Conservation (phyloP, 768 basidiomycete genomes). For the Pleurotus eryngii region DNA sequence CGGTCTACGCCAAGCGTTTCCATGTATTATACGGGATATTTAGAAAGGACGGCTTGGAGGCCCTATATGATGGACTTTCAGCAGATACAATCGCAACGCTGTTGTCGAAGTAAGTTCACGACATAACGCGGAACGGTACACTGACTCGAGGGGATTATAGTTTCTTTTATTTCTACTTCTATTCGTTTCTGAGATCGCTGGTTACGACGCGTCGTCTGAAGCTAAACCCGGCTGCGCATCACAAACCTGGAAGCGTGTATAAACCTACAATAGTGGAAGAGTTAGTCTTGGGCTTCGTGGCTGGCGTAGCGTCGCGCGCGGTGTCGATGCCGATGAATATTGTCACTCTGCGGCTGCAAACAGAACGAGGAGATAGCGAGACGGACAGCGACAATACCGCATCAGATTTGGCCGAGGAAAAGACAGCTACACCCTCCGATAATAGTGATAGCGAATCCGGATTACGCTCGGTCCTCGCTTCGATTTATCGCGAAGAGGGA, state of each 20-base stretch:
- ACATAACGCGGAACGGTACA: not conserved
- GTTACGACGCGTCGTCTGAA: conserved; percentile 30
- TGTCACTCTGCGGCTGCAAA: conserved; percentile 53
- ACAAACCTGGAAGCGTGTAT: conserved; percentile 15
- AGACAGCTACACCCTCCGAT: conserved; percentile 5
- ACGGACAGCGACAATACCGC: not conserved
- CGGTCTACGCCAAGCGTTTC: conserved; percentile 28
- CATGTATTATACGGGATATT: conserved; percentile 35
- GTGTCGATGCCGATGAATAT: conserved; percentile 55
- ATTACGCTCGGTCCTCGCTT: conserved; percentile 29
- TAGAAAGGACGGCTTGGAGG: conserved; percentile 35
- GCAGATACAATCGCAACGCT: conserved; percentile 53
- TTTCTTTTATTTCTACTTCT: conserved; percentile 60
- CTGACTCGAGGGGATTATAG: conserved; percentile 21
- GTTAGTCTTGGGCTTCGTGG: conserved; percentile 50
- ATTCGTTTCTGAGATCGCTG: conserved; percentile 43
- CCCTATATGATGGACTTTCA: conserved; percentile 48
- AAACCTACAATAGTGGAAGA: conserved; percentile 45
- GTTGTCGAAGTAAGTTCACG: conserved; percentile 43
- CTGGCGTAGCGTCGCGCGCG: conserved; percentile 53
- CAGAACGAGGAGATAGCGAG: conserved; percentile 25
- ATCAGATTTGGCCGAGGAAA: conserved; percentile 9
- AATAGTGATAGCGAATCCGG: conserved; percentile 10
- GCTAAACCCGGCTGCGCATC: conserved; percentile 2
- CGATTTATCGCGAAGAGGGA: conserved; percentile 47